Conservation (phyloP, 805 yeast genomes). For the Saccharomycopsis fermentans region DNA sequence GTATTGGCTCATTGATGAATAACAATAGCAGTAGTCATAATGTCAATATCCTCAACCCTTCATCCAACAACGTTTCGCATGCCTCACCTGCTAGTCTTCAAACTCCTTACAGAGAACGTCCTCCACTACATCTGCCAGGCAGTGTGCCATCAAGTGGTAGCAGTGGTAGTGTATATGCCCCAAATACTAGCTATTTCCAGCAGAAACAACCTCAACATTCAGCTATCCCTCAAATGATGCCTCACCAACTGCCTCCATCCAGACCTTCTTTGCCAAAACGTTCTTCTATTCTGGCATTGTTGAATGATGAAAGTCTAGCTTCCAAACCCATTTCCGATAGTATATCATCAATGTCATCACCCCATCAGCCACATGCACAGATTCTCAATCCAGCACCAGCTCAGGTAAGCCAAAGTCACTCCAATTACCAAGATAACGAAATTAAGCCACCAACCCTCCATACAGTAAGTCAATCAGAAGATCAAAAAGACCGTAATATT, state of each 20-base stretch:
- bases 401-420: not conserved
- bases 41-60: not conserved
- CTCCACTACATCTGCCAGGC: not conserved
- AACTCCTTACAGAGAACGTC: not conserved
- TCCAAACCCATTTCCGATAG: not conserved
- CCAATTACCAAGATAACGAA: not conserved
- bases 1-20: slow-evolving; percentile 7
- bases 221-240: slow-evolving; percentile 32
- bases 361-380: not conserved
- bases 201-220: slow-evolving; percentile 4
- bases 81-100: not conserved
- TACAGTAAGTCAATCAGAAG: not conserved
- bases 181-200: not conserved
- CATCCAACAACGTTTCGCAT: not conserved
- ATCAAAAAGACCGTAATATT: not conserved
- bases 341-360: not conserved
- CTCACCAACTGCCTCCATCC: not conserved
- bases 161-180: not conserved
- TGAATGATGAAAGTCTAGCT: not conserved
- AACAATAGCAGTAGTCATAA: not conserved
- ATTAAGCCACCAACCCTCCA: not conserved
- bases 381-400: not conserved
- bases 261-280: not conserved
- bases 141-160: not conserved
- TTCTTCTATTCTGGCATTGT: not conserved